Percentiles rank a stretch among this genome's conserved stretches.
These are phyloP conservation scores for Agaricus blazei DNA, from an alignment of 768 basidiomycete species.

Conservation along the genomic window DNA sequence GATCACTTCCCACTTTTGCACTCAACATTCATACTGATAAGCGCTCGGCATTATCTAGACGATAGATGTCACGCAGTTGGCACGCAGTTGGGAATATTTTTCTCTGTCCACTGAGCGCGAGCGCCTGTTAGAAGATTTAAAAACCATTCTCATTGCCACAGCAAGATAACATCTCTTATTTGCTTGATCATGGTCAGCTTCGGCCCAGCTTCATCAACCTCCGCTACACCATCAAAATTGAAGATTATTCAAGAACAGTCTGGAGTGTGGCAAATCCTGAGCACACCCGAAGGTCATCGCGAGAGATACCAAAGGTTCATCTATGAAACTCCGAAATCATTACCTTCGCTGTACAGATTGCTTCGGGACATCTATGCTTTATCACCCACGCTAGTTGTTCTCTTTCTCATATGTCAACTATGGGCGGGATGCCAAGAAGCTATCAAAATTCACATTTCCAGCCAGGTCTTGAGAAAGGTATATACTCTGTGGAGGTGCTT, in stretches of 20 bases:
- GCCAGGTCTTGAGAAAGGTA: slow-evolving; percentile 1
- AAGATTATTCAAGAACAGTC: not conserved
- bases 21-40: no score
- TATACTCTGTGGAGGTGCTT: not conserved
- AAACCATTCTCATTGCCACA: no score
- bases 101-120: no score
- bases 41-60: no score
- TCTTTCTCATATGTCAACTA: slow-evolving; percentile 14
- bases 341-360: slow-evolving; percentile 15
- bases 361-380: slow-evolving; percentile 17
- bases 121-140: no score
- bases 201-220: no score
- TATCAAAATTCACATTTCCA: not conserved
- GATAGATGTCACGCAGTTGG: no score
- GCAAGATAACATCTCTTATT: no score
- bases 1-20: no score
- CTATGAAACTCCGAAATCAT: not conserved
- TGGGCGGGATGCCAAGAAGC: slow-evolving; percentile 1
- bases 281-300: not conserved
- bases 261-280: slow-evolving; percentile 1
- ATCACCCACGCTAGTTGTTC: slow-evolving; percentile 13
- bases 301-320: not conserved
- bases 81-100: no score
- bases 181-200: no score
- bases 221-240: no score